Conservation (phyloP, 176 grass and related monocot genomes). For the Triticum turgidum region DNA sequence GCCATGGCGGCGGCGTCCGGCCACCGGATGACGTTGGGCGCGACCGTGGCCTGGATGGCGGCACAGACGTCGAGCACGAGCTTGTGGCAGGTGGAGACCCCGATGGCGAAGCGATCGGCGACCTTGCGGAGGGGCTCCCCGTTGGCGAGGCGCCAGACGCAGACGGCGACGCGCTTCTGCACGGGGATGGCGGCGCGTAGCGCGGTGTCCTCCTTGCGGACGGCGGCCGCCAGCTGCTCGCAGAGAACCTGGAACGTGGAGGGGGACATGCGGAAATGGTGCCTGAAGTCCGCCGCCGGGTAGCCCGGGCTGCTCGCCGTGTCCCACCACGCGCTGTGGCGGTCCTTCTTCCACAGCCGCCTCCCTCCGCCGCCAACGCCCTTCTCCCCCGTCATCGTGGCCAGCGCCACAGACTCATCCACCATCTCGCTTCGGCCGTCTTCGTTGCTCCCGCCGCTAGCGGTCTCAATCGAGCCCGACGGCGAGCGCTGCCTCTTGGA, state of each 20-base stretch:
- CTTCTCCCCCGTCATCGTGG: not conserved
- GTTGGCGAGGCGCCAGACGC: constrained; percentile 79
- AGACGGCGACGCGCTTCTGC: constrained; percentile 74
- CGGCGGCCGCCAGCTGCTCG: constrained; percentile 54
- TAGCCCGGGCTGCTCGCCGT: constrained; percentile 47
- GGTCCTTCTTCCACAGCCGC: constrained; percentile 71
- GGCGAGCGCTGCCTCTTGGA: constrained; percentile 32
- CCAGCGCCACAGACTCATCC: not conserved
- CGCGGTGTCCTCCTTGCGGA: constrained; percentile 85
- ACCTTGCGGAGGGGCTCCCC: constrained; percentile 72
- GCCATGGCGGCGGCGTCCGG: constrained; percentile 25
- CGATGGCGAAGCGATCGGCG: constrained; percentile 75
- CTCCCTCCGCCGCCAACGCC: constrained; percentile 31
- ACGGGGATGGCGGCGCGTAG: constrained; percentile 85
- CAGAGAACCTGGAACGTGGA: constrained; percentile 70
- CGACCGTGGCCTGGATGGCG: constrained; percentile 62
- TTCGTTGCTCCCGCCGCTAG: constrained; percentile 29
- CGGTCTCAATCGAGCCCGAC: constrained; percentile 32
- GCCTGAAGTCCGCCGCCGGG: constrained; percentile 68
- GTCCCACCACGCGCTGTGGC: constrained; percentile 74
- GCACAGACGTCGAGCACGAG: constrained; percentile 84
- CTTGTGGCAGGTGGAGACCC: constrained; percentile 91
- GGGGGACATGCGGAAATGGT: constrained; percentile 71
- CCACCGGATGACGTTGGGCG: constrained; percentile 65
- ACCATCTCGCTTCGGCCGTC: not conserved